Evolutionary conservation across 345 rosid genomes (phyloP).

Genomic region (Iberis pinnata): DNA sequence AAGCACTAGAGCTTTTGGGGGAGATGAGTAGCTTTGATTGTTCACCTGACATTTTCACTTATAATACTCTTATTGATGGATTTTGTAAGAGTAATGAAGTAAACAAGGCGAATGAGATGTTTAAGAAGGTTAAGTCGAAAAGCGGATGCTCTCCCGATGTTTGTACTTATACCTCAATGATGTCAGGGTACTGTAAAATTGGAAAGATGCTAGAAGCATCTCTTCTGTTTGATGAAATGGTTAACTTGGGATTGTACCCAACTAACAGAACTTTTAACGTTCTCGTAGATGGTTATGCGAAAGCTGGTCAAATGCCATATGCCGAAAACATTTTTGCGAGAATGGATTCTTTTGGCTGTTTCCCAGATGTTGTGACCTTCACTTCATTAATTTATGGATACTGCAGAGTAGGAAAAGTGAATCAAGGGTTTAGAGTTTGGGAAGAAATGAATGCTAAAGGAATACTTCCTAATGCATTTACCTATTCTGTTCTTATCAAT

Average conservation of each 20-base stretch:
- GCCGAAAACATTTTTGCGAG: conserved; percentile 42
- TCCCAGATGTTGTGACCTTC: conserved; percentile 66
- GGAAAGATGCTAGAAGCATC: conserved; percentile 62
- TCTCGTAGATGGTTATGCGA: conserved; percentile 74
- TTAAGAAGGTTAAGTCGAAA: conserved; percentile 39
- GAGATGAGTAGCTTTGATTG: conserved; percentile 54
- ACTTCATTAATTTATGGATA: conserved; percentile 81
- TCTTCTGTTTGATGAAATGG: conserved; percentile 53
- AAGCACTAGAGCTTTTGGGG: conserved; percentile 45
- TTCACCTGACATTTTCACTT: conserved; percentile 58
- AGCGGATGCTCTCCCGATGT: conserved; percentile 42
- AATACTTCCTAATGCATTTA: conserved; percentile 57
- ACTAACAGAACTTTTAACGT: conserved; percentile 64
- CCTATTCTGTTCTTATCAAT: conserved; percentile 57
- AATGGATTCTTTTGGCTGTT: conserved; percentile 49
- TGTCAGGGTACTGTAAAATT: conserved; percentile 67
- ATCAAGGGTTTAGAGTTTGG: conserved; percentile 57
- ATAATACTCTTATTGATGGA: conserved; percentile 72
- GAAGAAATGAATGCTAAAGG: conserved; percentile 50
- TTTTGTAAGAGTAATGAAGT: conserved; percentile 54
- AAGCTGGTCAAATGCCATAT: conserved; percentile 49
- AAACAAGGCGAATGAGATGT: conserved; percentile 43
- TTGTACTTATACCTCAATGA: conserved; percentile 65
- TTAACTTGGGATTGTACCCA: conserved; percentile 40
- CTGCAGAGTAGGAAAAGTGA: conserved; percentile 66